Evolutionary conservation across 768 basidiomycete species (phyloP), one percentile per base, ranked within the genome.

Genomic region (Mycena pura): DNA sequence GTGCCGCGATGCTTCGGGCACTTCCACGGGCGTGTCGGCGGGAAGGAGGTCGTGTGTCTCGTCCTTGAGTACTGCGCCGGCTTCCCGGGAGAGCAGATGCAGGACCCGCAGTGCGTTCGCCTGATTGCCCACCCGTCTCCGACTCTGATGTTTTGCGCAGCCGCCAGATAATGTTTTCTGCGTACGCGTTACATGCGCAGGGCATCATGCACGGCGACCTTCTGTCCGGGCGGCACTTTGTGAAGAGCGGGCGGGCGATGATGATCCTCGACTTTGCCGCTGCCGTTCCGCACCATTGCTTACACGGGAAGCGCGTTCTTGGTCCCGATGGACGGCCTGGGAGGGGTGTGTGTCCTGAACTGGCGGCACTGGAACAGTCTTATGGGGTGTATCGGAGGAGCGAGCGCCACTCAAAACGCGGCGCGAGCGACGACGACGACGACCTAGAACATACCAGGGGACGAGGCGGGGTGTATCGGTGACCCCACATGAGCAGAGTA

Each of bases 221-320:
- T 6, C 53, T 57, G 40, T 66, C 69, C 22, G 62, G 65, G 3
- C 57, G 65, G 6, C 66, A 71, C 48, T 69, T 74, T 46, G 38
- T 72, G 25, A 53, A 52, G 25, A 56, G 48, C 29, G 43, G 9
- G 11, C 61, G 69, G 49, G 43, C 49, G 17, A 61, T 72, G 47
- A 58, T 64, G 41, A 62, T 73, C 27, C 63, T 74, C 27, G 70
- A 70, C 49, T 74, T 74, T 25, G 58, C 70, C 8, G 45, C 28
- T 0, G 73, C 70, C 6, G 60, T 48, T 5, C 36, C 45, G 2
- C 73, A 74, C 25, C 46, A 49, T 17, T 66, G 64, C 52, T 9
- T 44, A 5, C 64, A 66, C 27, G 60, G 60, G n/a, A 31, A 21
- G 32, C 34, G 41, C 15, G 38, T 62, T 19, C 28, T 17, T 2